Percentiles rank a stretch among this genome's conserved stretches.
Evolutionary conservation across 345 rosid species (phyloP).

Genomic region (Pelargonium nanum): DNA sequence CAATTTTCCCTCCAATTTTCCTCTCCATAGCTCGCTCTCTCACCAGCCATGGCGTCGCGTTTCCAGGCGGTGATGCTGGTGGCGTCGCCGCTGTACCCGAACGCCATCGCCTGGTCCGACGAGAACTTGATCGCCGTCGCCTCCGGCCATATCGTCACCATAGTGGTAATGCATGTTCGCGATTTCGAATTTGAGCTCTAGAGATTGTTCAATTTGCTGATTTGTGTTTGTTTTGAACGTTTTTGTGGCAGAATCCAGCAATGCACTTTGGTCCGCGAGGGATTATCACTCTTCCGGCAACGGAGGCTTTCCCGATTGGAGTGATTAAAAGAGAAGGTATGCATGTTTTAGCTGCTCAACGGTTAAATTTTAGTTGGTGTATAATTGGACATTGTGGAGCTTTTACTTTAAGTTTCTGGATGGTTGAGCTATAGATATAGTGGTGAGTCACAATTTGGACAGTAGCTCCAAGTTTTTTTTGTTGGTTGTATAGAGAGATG

Average conservation of each 20-base stretch:
- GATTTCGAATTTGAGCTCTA: neutral
- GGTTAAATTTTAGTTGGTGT: neutral
- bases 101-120: conserved; percentile 86
- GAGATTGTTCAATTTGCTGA: neutral
- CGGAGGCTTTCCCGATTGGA: conserved; percentile 55
- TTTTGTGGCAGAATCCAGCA: conserved; percentile 60
- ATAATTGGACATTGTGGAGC: neutral
- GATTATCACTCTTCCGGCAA: conserved; percentile 42
- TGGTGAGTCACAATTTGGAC: no score
- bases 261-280: conserved; percentile 79
- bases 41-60: conserved; percentile 47
- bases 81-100: conserved; percentile 65
- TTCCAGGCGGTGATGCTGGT: conserved; percentile 77
- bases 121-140: conserved; percentile 89
- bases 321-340: conserved; percentile 52
- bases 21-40: conserved; percentile 5
- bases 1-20: conserved; percentile 35
- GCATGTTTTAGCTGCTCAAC: neutral
- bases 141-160: conserved; percentile 69
- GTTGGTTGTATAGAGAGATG: no score
- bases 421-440: no score
- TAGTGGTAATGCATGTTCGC: conserved; percentile 37
- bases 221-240: neutral
- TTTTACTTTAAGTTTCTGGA: neutral
- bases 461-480: no score